Evolutionary conservation across 495 filamentous ascomycete species (phyloP).

Genomic region (Aspergillus ellipticus): DNA sequence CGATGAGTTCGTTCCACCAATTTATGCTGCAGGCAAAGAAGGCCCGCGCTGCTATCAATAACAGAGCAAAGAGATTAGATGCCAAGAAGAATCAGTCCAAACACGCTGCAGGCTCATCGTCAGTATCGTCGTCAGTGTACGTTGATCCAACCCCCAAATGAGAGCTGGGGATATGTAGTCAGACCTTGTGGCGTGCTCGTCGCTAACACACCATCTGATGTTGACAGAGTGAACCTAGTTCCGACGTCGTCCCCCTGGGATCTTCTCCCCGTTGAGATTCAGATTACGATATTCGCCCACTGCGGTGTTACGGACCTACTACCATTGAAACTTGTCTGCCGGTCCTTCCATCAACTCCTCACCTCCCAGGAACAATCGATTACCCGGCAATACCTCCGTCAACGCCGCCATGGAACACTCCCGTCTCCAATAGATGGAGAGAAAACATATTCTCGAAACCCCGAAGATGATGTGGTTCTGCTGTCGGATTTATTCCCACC

Average conservation of each 20-base stretch:
- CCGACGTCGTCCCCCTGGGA: conserved; percentile 36
- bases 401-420: conserved; percentile 44
- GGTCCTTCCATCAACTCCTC: conserved; percentile 35
- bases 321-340: conserved; percentile 39
- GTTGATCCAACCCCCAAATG: conserved; percentile 8
- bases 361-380: conserved; percentile 38
- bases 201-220: conserved; percentile 14
- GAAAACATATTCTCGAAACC: conserved; percentile 40
- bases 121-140: conserved; percentile 21
- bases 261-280: conserved; percentile 40
- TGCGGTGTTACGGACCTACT: conserved; percentile 38
- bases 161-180: background rate
- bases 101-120: conserved; percentile 19
- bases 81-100: conserved; percentile 22
- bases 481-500: conserved; percentile 46
- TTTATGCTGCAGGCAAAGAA: conserved; percentile 31
- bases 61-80: conserved; percentile 27
- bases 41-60: conserved; percentile 31
- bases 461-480: conserved; percentile 44
- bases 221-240: conserved; percentile 16
- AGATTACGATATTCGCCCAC: conserved; percentile 43
- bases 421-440: conserved; percentile 39
- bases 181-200: background rate
- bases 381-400: conserved; percentile 41
- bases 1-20: conserved; percentile 38